Evolutionary conservation across 495 filamentous ascomycete genomes (phyloP), one percentile per base, ranked within the genome.

Genomic region (Penicillium dipodomyicola): DNA sequence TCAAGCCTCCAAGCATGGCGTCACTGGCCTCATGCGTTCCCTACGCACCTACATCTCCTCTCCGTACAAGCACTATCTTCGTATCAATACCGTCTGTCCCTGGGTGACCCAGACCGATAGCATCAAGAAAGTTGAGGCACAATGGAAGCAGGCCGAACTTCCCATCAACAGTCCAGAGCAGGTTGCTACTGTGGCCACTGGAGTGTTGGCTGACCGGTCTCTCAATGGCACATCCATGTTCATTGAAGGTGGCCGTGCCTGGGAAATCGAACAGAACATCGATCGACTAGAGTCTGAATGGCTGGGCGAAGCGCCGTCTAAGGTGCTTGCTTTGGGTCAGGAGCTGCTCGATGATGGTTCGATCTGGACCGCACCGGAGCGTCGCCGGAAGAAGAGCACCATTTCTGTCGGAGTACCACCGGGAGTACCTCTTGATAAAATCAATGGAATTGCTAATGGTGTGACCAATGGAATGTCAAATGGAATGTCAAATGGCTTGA

Each of bases 41-140:
- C 65, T 81, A 14, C 70, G 75, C 43, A 65, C 52, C 25, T 77
- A 73, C 58, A 61, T 78, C 37, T 68, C 72, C 4, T 62, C 63
- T 1, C 65, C 71, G 0, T 72, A 71, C 52, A 68, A 66, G 52
- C 72, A 77, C 58, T 62, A 67, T 35, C 64, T 82, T 20, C 74
- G 81, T 20, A 72, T 77, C 54, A 84, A 83, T 59, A 74, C 76
- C 14, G 71, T 83, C 50, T 82, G 80, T 58, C 81, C 81, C 1
- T 83, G 79, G 80, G 76, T 79, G 65, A 80, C 78, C 2, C 62
- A 73, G 42, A 80, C 75, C 7, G 67, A 69, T 11, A 72, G 77
- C 17, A 71, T 76, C 9, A 66, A 68, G 40, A 75, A 72, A 15
- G 69, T 81, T 17, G 61, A 71, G 44, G 64, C 72, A 11, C 61